Evolutionary conservation across 2,329 filamentous ascomycete species (phyloP).

Genomic region (Domatiomyces catenatus): DNA sequence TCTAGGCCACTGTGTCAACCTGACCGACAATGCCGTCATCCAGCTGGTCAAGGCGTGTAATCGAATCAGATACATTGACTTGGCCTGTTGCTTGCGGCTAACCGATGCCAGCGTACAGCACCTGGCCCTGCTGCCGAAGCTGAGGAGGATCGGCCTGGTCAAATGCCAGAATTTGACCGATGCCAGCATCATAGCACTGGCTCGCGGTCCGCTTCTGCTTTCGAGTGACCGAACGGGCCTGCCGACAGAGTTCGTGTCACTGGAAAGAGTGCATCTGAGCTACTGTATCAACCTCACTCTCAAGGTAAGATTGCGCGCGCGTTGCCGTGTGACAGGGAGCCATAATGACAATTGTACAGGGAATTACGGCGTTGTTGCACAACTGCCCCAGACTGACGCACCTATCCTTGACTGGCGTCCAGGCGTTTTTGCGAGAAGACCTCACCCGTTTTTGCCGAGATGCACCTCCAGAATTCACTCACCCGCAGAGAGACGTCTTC

Average conservation of each 20-base stretch:
- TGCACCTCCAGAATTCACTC: constrained; percentile 80
- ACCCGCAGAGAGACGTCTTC: constrained; percentile 87
- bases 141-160: constrained; percentile 86
- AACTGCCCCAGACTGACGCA: constrained; percentile 86
- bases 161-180: constrained; percentile 89
- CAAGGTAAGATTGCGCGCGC: constrained; percentile 41
- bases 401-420: constrained; percentile 82
- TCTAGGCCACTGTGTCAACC: constrained; percentile 77
- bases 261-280: constrained; percentile 90
- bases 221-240: constrained; percentile 10
- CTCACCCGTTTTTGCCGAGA: constrained; percentile 73
- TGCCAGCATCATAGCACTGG: constrained; percentile 69
- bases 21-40: constrained; percentile 79
- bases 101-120: constrained; percentile 77
- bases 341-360: constrained; percentile 36
- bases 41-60: constrained; percentile 74
- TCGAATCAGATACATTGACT: constrained; percentile 88
- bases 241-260: constrained; percentile 23
- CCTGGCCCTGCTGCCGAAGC: constrained; percentile 73
- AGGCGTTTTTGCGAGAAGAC: constrained; percentile 74
- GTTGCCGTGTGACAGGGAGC: not conserved
- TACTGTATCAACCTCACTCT: constrained; percentile 81
- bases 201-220: constrained; percentile 45
- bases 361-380: constrained; percentile 77
- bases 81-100: constrained; percentile 82